phyloP scores from a whole-genome alignment of 495 filamentous ascomycete genomes.

The Talaromyces thailandensis region DNA sequence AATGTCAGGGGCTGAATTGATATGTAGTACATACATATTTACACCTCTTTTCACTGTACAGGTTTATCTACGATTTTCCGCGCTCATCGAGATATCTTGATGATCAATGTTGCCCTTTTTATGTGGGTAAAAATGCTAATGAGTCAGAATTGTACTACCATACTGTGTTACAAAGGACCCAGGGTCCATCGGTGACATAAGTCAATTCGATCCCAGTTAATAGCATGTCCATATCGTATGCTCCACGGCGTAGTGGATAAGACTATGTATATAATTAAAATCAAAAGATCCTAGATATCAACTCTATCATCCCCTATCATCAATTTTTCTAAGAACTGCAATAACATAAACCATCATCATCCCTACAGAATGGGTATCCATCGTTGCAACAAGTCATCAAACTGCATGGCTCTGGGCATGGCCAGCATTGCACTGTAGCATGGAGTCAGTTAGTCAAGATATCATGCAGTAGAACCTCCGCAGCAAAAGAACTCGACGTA shows the following conservation, averaged over 20 bases:
- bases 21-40: too few species aligned
- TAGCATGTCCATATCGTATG: not conserved
- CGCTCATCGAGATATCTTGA: too few species aligned
- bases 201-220: not conserved
- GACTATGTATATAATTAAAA: not conserved
- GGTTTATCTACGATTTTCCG: too few species aligned
- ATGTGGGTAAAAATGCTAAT: too few species aligned
- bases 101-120: too few species aligned
- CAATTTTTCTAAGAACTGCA: not conserved
- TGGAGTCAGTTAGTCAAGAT: not conserved
- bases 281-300: not conserved
- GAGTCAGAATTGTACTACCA: not conserved
- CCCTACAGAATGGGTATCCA: conserved; percentile 2
- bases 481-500: not conserved
- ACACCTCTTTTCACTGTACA: too few species aligned
- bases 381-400: conserved; percentile 5
- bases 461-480: not conserved
- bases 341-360: not conserved
- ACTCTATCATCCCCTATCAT: not conserved
- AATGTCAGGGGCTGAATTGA: too few species aligned
- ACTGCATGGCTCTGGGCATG: conserved; percentile 4
- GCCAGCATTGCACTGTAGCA: conserved; percentile 5
- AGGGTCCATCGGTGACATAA: not conserved
- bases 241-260: not conserved
- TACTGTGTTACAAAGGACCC: not conserved